These are phyloP conservation scores for Corinectria fuckeliana DNA, from an alignment of 2,329 filamentous ascomycete genomes.

Conservation along the genomic window DNA sequence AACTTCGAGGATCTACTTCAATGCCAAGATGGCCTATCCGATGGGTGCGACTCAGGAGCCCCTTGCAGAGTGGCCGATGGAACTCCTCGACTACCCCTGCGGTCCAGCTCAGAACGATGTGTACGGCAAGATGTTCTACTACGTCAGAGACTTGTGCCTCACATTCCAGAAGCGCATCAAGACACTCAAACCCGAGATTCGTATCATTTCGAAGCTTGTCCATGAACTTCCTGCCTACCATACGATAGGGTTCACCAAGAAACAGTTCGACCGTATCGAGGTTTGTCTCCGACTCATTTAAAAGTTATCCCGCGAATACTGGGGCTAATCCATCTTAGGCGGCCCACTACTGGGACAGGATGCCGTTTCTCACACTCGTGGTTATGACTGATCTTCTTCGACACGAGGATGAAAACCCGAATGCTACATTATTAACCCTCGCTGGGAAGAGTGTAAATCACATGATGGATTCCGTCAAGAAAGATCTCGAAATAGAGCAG, in stretches of 20 bases:
- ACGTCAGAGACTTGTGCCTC: slow-evolving; percentile 29
- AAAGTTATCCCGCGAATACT: not conserved
- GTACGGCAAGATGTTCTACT: slow-evolving; percentile 41
- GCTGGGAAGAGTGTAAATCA: slow-evolving; percentile 15
- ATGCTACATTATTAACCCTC: slow-evolving; percentile 33
- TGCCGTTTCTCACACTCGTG: slow-evolving; percentile 14
- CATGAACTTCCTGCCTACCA: not conserved
- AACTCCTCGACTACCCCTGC: slow-evolving; percentile 26
- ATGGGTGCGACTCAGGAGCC: slow-evolving; percentile 29
- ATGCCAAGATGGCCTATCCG: not conserved
- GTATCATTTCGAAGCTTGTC: not conserved
- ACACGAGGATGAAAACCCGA: slow-evolving; percentile 35
- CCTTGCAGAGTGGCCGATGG: slow-evolving; percentile 39
- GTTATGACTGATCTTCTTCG: slow-evolving; percentile 22
- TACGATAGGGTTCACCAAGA: not conserved
- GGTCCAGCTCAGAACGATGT: slow-evolving; percentile 32
- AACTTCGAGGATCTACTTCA: slow-evolving; percentile 25
- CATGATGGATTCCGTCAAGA: not conserved
- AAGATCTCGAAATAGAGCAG: slow-evolving; percentile 13
- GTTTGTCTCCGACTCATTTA: not conserved
- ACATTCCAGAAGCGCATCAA: slow-evolving; percentile 28
- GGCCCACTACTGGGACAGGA: slow-evolving; percentile 23
- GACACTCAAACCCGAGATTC: slow-evolving; percentile 2
- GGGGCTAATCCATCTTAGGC: slow-evolving; percentile 20
- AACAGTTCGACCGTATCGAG: slow-evolving; percentile 27